Conservation (phyloP, 352 stramenopile genomes). For the Phytopythium vexans region DNA sequence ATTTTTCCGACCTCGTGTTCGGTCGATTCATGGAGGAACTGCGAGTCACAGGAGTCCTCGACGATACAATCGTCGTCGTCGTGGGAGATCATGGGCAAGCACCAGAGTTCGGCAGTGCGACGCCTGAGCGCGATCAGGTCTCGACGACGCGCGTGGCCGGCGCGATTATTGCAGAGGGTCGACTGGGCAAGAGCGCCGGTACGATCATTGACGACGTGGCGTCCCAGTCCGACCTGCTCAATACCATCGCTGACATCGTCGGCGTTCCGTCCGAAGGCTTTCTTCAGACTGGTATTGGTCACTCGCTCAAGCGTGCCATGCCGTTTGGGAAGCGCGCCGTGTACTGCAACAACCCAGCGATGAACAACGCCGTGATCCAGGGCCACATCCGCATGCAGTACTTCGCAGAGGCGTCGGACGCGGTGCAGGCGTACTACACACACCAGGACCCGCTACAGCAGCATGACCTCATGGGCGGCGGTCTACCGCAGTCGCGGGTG, state of each 20-base stretch:
- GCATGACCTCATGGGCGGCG: conserved; percentile 41
- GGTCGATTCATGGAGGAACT: conserved; percentile 56
- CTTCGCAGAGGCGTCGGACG: conserved; percentile 42
- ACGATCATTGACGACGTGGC: conserved; percentile 39
- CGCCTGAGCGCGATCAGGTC: conserved; percentile 49
- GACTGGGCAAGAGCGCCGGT: conserved; percentile 27
- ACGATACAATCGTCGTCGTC: conserved; percentile 65
- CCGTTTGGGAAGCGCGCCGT: conserved; percentile 20
- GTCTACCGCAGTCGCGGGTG: conserved; percentile 17
- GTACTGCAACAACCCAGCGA: conserved; percentile 54
- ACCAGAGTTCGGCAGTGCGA: conserved; percentile 39
- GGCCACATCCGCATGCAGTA: conserved; percentile 56
- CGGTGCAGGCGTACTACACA: conserved; percentile 46
- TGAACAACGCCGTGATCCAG: conserved; percentile 50
- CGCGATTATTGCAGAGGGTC: conserved; percentile 53
- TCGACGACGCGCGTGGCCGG: conserved; percentile 37
- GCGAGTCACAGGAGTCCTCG: conserved; percentile 45
- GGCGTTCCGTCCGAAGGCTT: conserved; percentile 44
- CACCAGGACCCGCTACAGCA: conserved; percentile 34
- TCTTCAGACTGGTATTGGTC: conserved; percentile 52
- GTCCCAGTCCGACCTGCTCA: conserved; percentile 58
- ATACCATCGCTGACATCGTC: conserved; percentile 68
- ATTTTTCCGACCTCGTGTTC: conserved; percentile 59
- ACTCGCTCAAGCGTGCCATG: conserved; percentile 48
- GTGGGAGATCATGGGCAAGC: conserved; percentile 64